A percentile compares a stretch with the other conserved stretches of the same genome.
Conservation (phyloP, 805 yeast genomes). For the Yarrowia divulgata region DNA sequence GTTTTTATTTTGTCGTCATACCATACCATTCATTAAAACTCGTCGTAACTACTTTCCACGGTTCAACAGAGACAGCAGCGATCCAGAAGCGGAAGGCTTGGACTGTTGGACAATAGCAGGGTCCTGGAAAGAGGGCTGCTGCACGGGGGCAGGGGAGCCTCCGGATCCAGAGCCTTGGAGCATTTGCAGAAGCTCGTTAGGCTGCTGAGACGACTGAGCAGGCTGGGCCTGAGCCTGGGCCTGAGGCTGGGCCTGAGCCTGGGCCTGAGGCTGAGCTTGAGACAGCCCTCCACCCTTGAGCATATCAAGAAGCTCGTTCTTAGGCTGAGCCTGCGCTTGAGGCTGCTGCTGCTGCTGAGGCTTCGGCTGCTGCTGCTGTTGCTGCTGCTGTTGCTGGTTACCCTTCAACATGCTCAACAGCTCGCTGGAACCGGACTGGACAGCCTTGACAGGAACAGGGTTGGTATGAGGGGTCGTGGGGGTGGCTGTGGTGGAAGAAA, state of each 20-base stretch:
- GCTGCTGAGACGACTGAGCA: conserved; percentile 2
- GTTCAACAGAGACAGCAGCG: conserved; percentile 20
- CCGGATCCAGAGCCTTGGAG: conserved; percentile 9
- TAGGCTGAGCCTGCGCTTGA: neutral
- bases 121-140: conserved; percentile 14
- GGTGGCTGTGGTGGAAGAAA: conserved; percentile 2
- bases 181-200: conserved; percentile 11
- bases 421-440: conserved; percentile 3
- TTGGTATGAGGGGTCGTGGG: neutral
- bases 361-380: neutral
- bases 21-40: neutral
- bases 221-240: neutral
- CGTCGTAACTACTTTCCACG: conserved; percentile 6
- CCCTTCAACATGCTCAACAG: conserved; percentile 19
- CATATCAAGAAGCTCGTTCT: conserved; percentile 20
- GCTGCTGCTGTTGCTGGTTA: neutral
- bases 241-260: neutral
- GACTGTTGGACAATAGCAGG: conserved; percentile 32
- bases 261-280: too few species aligned
- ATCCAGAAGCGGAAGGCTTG: conserved; percentile 18
- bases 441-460: neutral
- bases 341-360: too few species aligned
- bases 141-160: neutral
- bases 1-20: too few species aligned
- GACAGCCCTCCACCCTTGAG: conserved; percentile 4